Base-by-base conservation (phyloP, 2,329 filamentous ascomycete genomes). In the Ophiostoma sp. region DNA sequence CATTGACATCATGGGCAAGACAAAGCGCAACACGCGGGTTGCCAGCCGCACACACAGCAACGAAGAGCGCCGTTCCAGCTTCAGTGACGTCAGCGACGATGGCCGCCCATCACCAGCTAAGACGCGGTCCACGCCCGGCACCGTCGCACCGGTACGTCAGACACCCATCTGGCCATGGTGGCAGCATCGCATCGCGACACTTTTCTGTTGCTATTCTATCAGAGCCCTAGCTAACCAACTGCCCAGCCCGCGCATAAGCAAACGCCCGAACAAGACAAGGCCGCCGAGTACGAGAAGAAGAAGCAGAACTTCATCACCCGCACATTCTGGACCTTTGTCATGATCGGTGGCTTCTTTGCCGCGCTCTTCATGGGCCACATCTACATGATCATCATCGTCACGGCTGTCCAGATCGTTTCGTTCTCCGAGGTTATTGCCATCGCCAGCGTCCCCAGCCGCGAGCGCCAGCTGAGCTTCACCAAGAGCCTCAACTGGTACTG, bases 351-450 rank as follows among this genome's bases (percentile, higher is more conserved):
- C 75, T 99, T 99, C 85, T 97, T 98, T 80, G 85, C 87, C 69
- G 87, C 92, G 72, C 90, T 99, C 79, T 96, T 97, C 81, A 92
- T 93, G 75, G 95, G 95, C 71, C 95, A 99, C 80, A 93, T 99
- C 78, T 99, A 98, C 83, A 91, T 99, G 77, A 92, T 99, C 77
- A 88, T 88, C 75, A 88, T 97, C 76, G 91, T 97, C 74, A 98
- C 95, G 41, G 91, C 90, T 65, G 85, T 99, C 70, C 95, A 99
- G 80, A 94, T 99, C 77, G 86, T 99, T 74, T 97, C 92, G 68
- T 99, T 98, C 87, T 98, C 97, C 82, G 95, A 99, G 80, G 95
- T 99, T 75, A 98, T 99, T 76, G 93, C 94, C 72, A 98, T 99
- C 75, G 91, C 94, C 74, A 96, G 94, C 77, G 92, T 98, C 7